phyloP scores from a whole-genome alignment of 148 eudicot species.

The Mesembryanthemum crystallinum region DNA sequence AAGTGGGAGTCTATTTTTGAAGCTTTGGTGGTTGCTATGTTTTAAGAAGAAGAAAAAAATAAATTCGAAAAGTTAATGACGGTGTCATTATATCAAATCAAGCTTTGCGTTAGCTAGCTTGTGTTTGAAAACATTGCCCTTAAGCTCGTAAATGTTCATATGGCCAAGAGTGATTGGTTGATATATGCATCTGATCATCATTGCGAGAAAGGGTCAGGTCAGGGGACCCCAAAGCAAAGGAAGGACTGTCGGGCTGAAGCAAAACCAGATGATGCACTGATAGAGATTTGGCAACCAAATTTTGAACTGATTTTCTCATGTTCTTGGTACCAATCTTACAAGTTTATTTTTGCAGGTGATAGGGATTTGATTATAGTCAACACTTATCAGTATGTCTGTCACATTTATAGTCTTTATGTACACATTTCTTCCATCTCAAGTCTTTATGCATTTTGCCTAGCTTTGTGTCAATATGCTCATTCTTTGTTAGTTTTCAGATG shows the following conservation, averaged over 20 bases:
- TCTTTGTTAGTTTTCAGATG: constrained; percentile 26
- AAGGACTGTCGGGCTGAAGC: constrained; percentile 16
- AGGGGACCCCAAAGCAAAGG: constrained; percentile 16
- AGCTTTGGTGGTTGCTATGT: constrained; percentile 21
- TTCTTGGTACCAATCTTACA: constrained; percentile 6
- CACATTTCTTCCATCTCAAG: constrained; percentile 31
- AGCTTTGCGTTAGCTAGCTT: constrained; percentile 19
- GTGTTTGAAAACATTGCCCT: constrained; percentile 21
- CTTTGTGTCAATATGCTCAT: constrained; percentile 20
- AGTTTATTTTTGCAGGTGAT: constrained; percentile 14
- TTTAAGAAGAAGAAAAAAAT: constrained; percentile 4
- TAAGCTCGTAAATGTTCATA: constrained; percentile 18
- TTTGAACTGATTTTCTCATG: neutral
- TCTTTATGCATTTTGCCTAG: constrained; percentile 16
- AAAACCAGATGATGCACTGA: constrained; percentile 17
- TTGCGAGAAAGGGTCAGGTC: neutral
- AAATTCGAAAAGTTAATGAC: constrained; percentile 9
- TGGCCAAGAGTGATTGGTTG: constrained; percentile 10
- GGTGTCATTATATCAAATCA: constrained; percentile 29
- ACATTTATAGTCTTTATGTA: constrained; percentile 20
- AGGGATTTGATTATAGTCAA: constrained; percentile 16
- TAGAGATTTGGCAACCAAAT: constrained; percentile 26
- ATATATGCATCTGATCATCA: constrained; percentile 10
- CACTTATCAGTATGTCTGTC: constrained; percentile 25
- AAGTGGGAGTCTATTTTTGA: constrained; percentile 31